Percentiles rank a stretch among this genome's conserved stretches.
These are phyloP conservation scores for Starmerella floris DNA, from an alignment of 805 yeast species.

Conservation along the genomic window DNA sequence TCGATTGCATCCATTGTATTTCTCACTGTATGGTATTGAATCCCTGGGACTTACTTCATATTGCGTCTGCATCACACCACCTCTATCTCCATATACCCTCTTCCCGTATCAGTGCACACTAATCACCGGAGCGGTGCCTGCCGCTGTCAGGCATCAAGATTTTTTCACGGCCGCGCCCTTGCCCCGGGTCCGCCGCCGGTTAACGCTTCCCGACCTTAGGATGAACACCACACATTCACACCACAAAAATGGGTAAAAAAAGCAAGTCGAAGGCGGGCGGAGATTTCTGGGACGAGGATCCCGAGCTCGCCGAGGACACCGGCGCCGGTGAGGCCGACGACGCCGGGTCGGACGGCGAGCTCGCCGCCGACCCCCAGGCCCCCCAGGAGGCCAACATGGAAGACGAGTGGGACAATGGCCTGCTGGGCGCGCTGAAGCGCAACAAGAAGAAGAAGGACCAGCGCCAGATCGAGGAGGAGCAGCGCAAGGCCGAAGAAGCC, in stretches of 20 bases:
- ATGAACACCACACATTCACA: too few relatives aligned
- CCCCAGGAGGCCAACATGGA: constrained; percentile 26
- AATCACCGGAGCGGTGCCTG: too few relatives aligned
- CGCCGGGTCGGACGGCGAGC: constrained; percentile 12
- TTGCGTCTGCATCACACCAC: too few relatives aligned
- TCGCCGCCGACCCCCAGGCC: constrained; percentile 18
- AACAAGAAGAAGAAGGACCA: constrained; percentile 67
- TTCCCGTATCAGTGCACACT: too few relatives aligned
- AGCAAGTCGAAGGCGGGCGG: constrained; percentile 56
- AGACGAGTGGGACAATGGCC: constrained; percentile 41
- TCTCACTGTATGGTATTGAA: too few relatives aligned
- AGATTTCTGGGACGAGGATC: constrained; percentile 71
- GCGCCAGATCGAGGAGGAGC: constrained; percentile 41
- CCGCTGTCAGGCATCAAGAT: too few relatives aligned
- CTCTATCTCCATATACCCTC: too few relatives aligned
- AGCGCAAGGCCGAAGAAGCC: constrained; percentile 30
- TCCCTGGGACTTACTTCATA: too few relatives aligned
- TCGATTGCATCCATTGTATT: too few relatives aligned
- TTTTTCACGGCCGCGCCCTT: too few relatives aligned
- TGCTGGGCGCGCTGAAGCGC: constrained; percentile 69
- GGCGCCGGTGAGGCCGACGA: constrained; percentile 31
- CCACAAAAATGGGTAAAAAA: constrained; percentile 40
- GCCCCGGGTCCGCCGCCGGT: too few relatives aligned
- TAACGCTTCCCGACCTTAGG: too few relatives aligned
- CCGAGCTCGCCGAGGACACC: constrained; percentile 48